Conservation (phyloP, 352 stramenopile species). For the Globisporangium iwayamae region DNA sequence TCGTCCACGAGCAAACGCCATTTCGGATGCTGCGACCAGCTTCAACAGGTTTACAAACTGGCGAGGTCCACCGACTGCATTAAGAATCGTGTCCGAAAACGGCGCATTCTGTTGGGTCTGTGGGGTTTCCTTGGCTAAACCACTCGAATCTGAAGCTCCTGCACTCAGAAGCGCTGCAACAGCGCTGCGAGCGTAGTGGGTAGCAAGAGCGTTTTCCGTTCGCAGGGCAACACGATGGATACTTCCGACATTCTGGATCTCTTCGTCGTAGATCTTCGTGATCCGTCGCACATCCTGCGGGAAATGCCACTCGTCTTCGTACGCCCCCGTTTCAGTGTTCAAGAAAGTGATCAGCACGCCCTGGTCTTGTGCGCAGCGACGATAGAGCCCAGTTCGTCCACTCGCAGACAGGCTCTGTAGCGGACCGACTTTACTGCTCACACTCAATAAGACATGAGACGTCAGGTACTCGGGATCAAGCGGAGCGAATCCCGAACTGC, state of each 20-base stretch:
- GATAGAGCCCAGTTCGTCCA: slow-evolving; percentile 68
- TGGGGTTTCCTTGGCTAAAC: slow-evolving; percentile 2
- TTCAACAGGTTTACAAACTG: slow-evolving; percentile 84
- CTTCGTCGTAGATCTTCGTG: slow-evolving; percentile 79
- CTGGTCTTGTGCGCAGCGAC: slow-evolving; percentile 46
- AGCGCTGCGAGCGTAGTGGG: slow-evolving; percentile 74
- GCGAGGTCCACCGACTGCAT: slow-evolving; percentile 54
- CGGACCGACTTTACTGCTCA: slow-evolving; percentile 64
- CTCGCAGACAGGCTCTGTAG: slow-evolving; percentile 62
- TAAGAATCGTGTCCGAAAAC: slow-evolving; percentile 37
- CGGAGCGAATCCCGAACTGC: slow-evolving; percentile 44
- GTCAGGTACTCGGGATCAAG: slow-evolving; percentile 73
- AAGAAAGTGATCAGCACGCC: slow-evolving; percentile 80
- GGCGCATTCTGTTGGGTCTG: slow-evolving; percentile 16
- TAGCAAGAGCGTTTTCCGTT: slow-evolving; percentile 80
- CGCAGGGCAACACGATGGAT: slow-evolving; percentile 73
- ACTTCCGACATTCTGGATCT: slow-evolving; percentile 53
- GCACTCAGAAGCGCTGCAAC: slow-evolving; percentile 34
- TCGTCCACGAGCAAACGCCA: slow-evolving; percentile 37
- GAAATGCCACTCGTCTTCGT: slow-evolving; percentile 80
- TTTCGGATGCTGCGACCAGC: slow-evolving; percentile 75
- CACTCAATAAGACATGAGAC: slow-evolving; percentile 73
- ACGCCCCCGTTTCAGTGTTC: slow-evolving; percentile 83
- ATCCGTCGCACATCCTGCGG: slow-evolving; percentile 75
- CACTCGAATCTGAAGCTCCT: neutral